Conservation (phyloP, 768 basidiomycete species). For the Lentinula raphanica region DNA sequence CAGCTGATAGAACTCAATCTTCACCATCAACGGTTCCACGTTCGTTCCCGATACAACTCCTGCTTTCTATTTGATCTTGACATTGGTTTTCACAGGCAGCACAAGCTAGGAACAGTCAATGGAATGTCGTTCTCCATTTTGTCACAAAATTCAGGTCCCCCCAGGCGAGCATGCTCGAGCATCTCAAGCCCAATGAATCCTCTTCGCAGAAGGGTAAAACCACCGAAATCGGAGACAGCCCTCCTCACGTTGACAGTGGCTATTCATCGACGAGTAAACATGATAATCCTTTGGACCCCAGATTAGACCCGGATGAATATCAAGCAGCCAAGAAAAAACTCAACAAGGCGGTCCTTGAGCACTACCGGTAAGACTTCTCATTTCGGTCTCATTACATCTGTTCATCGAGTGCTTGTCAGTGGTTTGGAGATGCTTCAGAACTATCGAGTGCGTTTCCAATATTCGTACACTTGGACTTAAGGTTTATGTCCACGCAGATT, state of each 20-base stretch:
- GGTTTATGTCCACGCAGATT: conserved; percentile 37
- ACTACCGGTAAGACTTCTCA: conserved; percentile 58
- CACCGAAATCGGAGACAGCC: background rate
- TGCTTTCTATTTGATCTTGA: background rate
- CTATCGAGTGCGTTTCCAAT: conserved; percentile 59
- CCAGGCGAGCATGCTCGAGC: no score
- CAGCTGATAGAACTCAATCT: conserved; percentile 74
- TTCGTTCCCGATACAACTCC: conserved; percentile 22
- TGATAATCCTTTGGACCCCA: background rate
- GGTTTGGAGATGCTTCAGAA: conserved; percentile 82
- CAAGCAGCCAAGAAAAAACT: conserved; percentile 78
- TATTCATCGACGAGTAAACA: background rate
- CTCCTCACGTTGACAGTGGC: background rate
- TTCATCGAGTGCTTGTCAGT: conserved; percentile 28
- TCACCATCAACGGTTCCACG: conserved; percentile 58
- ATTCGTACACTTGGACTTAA: background rate
- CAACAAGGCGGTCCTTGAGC: conserved; percentile 77
- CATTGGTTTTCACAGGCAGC: background rate
- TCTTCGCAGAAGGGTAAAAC: background rate
- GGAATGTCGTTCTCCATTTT: background rate
- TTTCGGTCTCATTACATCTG: background rate
- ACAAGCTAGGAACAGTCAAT: conserved; percentile 1
- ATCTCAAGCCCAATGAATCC: background rate
- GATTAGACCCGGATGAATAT: conserved; percentile 72
- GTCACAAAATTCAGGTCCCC: background rate